phyloP scores from a whole-genome alignment of 2,329 filamentous ascomycete genomes.

The Epicoccum sorghinum region DNA sequence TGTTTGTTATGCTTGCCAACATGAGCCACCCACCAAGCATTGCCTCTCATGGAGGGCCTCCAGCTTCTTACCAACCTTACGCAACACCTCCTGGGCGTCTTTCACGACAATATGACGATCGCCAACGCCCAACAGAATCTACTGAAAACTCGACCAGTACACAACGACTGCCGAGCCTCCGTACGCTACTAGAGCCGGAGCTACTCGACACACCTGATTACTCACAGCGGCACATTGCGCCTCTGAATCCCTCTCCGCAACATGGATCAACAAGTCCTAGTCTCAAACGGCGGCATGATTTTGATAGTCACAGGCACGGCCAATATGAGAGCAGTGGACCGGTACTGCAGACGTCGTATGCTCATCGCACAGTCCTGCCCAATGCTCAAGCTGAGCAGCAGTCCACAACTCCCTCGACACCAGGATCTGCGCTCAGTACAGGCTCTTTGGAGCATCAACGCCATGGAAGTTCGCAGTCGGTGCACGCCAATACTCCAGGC shows the following conservation, averaged over 20 bases:
- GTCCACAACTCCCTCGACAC: conserved; percentile 31
- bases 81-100: conserved; percentile 33
- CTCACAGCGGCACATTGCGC: conserved; percentile 27
- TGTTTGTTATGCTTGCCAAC: conserved; percentile 58
- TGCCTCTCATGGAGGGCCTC: conserved; percentile 69
- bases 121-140: conserved; percentile 33
- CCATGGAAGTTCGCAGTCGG: conserved; percentile 29
- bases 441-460: conserved; percentile 31
- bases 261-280: conserved; percentile 43
- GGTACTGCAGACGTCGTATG: conserved; percentile 36
- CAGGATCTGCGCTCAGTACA: conserved; percentile 28
- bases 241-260: conserved; percentile 27
- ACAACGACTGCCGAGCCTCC: conserved; percentile 46
- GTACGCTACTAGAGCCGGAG: conserved; percentile 46
- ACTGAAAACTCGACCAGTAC: conserved; percentile 36
- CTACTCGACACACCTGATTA: conserved; percentile 43
- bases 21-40: conserved; percentile 88
- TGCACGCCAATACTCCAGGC: conserved; percentile 29
- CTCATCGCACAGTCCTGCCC: conserved; percentile 33
- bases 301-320: conserved; percentile 38
- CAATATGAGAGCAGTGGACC: conserved; percentile 35
- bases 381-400: conserved; percentile 26
- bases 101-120: conserved; percentile 38
- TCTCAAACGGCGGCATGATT: conserved; percentile 46
- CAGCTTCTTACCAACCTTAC: conserved; percentile 37